Evolutionary conservation across 352 stramenopile genomes (phyloP).

Genomic region (Saprolegnia diclina): DNA sequence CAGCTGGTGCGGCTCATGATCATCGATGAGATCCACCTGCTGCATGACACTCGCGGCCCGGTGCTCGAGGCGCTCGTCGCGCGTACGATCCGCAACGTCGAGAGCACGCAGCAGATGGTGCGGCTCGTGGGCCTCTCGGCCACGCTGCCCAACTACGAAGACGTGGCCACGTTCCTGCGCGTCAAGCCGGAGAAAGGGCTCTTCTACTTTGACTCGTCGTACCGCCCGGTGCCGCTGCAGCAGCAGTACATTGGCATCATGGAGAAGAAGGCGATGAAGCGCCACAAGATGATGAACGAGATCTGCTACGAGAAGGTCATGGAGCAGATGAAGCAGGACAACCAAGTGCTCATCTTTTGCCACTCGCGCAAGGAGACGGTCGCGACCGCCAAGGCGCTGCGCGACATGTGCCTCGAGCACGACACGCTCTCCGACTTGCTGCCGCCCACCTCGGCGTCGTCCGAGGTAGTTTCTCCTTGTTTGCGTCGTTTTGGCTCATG

Average conservation of each 20-base stretch:
- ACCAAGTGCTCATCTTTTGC: slow-evolving; percentile 99
- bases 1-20: slow-evolving; percentile 98
- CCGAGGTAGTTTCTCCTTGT: slow-evolving; percentile 33
- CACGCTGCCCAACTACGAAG: slow-evolving; percentile 99
- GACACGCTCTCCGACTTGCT: slow-evolving; percentile 94
- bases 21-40: slow-evolving; percentile 99
- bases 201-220: slow-evolving; percentile 99
- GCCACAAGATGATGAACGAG: slow-evolving; percentile 99
- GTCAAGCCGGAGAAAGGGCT: slow-evolving; percentile 96
- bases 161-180: slow-evolving; percentile 97
- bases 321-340: slow-evolving; percentile 89
- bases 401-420: slow-evolving; percentile 93
- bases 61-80: slow-evolving; percentile 98
- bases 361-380: slow-evolving; percentile 98
- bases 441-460: slow-evolving; percentile 69
- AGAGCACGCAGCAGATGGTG: slow-evolving; percentile 95
- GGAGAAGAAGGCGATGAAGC: slow-evolving; percentile 98
- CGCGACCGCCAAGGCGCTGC: slow-evolving; percentile 94
- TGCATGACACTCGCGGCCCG: slow-evolving; percentile 97
- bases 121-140: slow-evolving; percentile 97
- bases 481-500: too few relatives aligned
- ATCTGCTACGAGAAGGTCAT: slow-evolving; percentile 99
- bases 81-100: slow-evolving; percentile 96
- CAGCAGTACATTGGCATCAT: slow-evolving; percentile 99
- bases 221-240: slow-evolving; percentile 97